A percentile compares a stretch with the other conserved stretches of the same genome.
These are phyloP conservation scores for Vitis vinifera DNA, from an alignment of 164 flowering plant genomes.

Conservation along the genomic window ASM3070453v1 NC_081808.1:23857501-23858000, in stretches of 20 bases:
- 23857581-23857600: slow-evolving; percentile 86
- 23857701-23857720: background rate
- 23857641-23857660: slow-evolving; percentile 8
- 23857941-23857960: too few relatives aligned
- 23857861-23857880: background rate
- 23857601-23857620: slow-evolving; percentile 66
- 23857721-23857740: slow-evolving; percentile 13
- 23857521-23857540: slow-evolving; percentile 3
- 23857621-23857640: slow-evolving; percentile 99
- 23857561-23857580: slow-evolving; percentile 9
- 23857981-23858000: too few relatives aligned
- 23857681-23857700: too few relatives aligned
- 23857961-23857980: too few relatives aligned
- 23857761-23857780: slow-evolving; percentile 83
- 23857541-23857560: background rate
- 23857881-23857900: background rate
- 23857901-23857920: background rate
- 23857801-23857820: slow-evolving; percentile 97
- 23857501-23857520: background rate
- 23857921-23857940: too few relatives aligned
- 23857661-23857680: slow-evolving; percentile 1
- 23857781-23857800: slow-evolving; percentile 76
- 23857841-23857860: background rate
- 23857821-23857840: background rate
- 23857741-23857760: slow-evolving; percentile 97